Conservation (phyloP, 352 stramenopile genomes). For the Pythium plurisporium region DNA sequence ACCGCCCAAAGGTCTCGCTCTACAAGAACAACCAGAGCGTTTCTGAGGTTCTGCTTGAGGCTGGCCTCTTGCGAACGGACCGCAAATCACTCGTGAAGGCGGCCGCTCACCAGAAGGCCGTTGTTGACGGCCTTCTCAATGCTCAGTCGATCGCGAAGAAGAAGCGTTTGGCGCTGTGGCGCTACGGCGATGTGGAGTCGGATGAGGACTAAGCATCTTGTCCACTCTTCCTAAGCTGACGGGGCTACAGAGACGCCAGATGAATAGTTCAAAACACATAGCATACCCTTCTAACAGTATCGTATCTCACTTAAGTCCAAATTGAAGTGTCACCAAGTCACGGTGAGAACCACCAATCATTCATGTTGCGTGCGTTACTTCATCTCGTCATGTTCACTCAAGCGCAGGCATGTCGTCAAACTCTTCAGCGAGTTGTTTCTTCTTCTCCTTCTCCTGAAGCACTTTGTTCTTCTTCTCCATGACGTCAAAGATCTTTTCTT, state of each 20-base stretch:
- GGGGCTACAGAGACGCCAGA: no score
- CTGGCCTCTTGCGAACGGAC: slow-evolving; percentile 86
- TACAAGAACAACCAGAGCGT: slow-evolving; percentile 82
- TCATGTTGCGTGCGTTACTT: not conserved
- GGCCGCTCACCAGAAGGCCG: slow-evolving; percentile 67
- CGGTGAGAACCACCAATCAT: not conserved
- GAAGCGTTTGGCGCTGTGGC: slow-evolving; percentile 92
- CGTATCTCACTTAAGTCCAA: not conserved
- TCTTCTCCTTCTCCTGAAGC: slow-evolving; percentile 60
- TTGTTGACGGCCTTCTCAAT: slow-evolving; percentile 85
- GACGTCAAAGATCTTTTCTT: slow-evolving; percentile 85
- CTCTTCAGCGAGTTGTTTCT: slow-evolving; percentile 58
- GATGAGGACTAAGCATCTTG: slow-evolving; percentile 78
- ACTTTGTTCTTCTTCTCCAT: slow-evolving; percentile 80
- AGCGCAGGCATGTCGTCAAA: slow-evolving; percentile 84
- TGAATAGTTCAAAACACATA: slow-evolving; percentile 18
- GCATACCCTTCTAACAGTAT: not conserved
- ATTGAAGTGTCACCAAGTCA: not conserved
- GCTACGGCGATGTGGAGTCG: slow-evolving; percentile 96
- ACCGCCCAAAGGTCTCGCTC: slow-evolving; percentile 68
- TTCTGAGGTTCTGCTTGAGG: slow-evolving; percentile 86
- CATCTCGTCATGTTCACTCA: slow-evolving; percentile 33
- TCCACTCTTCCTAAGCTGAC: no score
- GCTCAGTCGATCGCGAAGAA: slow-evolving; percentile 92
- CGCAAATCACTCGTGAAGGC: slow-evolving; percentile 68